phyloP scores from a whole-genome alignment of 306 rosid species.

The Citrullus mucosospermus region DNA sequence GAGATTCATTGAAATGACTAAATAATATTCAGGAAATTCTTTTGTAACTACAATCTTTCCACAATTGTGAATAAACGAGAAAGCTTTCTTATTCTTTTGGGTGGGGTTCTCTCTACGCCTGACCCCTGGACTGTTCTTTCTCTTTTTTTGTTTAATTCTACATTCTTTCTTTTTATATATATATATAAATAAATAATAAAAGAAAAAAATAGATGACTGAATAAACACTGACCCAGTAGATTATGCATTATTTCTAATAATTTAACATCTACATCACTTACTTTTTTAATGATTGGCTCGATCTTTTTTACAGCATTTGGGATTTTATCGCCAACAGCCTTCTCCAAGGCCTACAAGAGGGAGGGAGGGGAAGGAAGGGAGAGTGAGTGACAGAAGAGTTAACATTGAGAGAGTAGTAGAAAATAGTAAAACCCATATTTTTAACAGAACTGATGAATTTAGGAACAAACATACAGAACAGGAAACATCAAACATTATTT shows the following conservation, averaged over 20 bases:
- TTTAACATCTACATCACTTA: constrained; percentile 25
- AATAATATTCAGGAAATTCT: too few relatives aligned
- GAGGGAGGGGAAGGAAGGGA: constrained; percentile 1
- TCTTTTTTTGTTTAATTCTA: too few relatives aligned
- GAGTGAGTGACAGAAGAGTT: not conserved
- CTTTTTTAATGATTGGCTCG: constrained; percentile 67
- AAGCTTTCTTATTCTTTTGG: too few relatives aligned
- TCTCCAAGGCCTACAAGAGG: constrained; percentile 62
- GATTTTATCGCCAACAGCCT: constrained; percentile 58
- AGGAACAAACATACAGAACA: not conserved
- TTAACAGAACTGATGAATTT: not conserved
- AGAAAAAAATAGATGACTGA: not conserved
- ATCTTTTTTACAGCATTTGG: constrained; percentile 58
- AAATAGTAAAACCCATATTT: not conserved
- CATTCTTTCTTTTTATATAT: too few relatives aligned
- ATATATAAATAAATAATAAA: too few relatives aligned
- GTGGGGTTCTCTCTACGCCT: too few relatives aligned
- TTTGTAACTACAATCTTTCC: too few relatives aligned
- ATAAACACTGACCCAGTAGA: not conserved
- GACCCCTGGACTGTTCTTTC: too few relatives aligned
- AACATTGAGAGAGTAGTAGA: not conserved
- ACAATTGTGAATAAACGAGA: too few relatives aligned
- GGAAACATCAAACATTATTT: constrained; percentile 3
- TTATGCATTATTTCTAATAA: not conserved
- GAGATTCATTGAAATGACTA: not conserved